These are phyloP conservation scores for Starmerella potacharoeniae DNA, from an alignment of 805 yeast genomes.

Conservation along the genomic window DNA sequence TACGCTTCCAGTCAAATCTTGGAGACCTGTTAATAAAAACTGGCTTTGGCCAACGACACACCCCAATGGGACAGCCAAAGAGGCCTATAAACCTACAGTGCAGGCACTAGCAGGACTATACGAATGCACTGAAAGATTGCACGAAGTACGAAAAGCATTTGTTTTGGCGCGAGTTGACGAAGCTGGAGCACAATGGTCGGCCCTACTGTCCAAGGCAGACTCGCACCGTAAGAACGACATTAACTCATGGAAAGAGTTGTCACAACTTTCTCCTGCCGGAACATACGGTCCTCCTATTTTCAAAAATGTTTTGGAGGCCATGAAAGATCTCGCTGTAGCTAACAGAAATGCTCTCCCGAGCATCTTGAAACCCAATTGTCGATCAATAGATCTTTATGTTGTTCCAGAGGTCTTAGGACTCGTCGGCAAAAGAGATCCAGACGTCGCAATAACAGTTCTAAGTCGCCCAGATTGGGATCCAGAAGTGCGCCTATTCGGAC, in stretches of 20 bases:
- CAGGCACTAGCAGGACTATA: slow-evolving; percentile 1
- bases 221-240: not conserved
- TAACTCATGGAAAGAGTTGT: slow-evolving; percentile 2
- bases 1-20: not conserved
- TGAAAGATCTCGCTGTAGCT: not conserved
- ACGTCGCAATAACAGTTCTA: not conserved
- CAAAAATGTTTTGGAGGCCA: slow-evolving; percentile 6
- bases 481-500: not conserved
- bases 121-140: not conserved
- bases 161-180: not conserved
- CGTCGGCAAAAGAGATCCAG: not conserved
- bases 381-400: not conserved
- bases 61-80: not conserved
- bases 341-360: not conserved
- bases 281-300: slow-evolving; percentile 10
- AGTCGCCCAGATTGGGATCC: not conserved
- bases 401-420: not conserved
- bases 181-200: not conserved
- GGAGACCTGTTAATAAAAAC: not conserved
- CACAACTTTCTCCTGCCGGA: not conserved
- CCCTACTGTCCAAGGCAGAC: not conserved
- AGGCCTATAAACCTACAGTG: slow-evolving; percentile 1
- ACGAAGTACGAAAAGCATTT: slow-evolving; percentile 1
- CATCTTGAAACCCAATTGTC: not conserved
- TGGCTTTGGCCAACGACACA: slow-evolving; percentile 14